Evolutionary conservation across 2,329 filamentous ascomycete species (phyloP).

Genomic region (Aquanectria penicillioides): DNA sequence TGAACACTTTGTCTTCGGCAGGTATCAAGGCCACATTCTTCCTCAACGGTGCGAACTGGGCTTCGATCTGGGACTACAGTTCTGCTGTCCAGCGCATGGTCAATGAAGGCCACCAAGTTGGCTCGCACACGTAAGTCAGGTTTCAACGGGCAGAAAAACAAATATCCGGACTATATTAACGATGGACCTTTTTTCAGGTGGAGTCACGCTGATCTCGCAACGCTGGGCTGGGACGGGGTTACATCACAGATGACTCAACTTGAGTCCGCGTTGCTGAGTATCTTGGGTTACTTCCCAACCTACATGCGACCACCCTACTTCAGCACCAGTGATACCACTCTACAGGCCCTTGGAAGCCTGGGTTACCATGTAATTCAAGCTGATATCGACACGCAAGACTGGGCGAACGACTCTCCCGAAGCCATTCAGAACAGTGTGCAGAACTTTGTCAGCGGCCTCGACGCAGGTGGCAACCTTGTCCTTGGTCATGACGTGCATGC

Average conservation of each 20-base stretch:
- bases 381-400: slow-evolving; percentile 67
- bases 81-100: slow-evolving; percentile 51
- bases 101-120: slow-evolving; percentile 63
- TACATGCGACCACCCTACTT: slow-evolving; percentile 53
- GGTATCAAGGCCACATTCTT: slow-evolving; percentile 22
- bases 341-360: slow-evolving; percentile 46
- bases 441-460: slow-evolving; percentile 42
- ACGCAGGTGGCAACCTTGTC: slow-evolving; percentile 52
- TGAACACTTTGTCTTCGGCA: neutral
- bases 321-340: slow-evolving; percentile 44
- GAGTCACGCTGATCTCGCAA: slow-evolving; percentile 49
- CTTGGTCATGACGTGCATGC: slow-evolving; percentile 60
- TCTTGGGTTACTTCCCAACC: slow-evolving; percentile 44
- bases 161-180: too few species aligned
- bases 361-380: slow-evolving; percentile 64
- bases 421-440: slow-evolving; percentile 29
- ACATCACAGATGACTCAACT: slow-evolving; percentile 47
- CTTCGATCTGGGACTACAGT: slow-evolving; percentile 33
- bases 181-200: slow-evolving; percentile 45
- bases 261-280: slow-evolving; percentile 48
- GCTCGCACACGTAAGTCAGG: slow-evolving; percentile 49
- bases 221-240: slow-evolving; percentile 37
- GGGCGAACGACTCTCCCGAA: slow-evolving; percentile 48
- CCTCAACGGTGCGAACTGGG: slow-evolving; percentile 39
- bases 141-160: neutral